Conservation (phyloP, 2,329 filamentous ascomycete genomes). For the Colletotrichum siamense region DNA sequence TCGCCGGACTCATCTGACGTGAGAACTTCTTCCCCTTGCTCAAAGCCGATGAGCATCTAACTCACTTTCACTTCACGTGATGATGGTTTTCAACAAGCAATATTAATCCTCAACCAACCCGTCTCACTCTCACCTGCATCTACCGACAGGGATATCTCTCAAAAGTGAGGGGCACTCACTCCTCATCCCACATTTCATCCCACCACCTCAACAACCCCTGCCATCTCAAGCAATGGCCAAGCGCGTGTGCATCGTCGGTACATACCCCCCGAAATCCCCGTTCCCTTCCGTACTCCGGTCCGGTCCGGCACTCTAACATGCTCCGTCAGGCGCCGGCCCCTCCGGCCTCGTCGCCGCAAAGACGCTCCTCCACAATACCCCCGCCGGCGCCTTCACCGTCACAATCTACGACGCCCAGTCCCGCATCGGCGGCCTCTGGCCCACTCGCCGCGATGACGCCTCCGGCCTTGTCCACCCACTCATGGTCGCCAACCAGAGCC, state of each 20-base stretch:
- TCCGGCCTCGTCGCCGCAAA: slow-evolving; percentile 76
- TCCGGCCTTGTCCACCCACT: slow-evolving; percentile 65
- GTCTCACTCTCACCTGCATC: neutral
- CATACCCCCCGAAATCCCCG: slow-evolving; percentile 6
- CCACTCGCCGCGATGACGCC: slow-evolving; percentile 53
- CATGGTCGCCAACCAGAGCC: slow-evolving; percentile 77
- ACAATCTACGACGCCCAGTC: slow-evolving; percentile 72
- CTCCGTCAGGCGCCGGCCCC: slow-evolving; percentile 65
- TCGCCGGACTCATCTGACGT: neutral
- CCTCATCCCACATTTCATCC: slow-evolving; percentile 5
- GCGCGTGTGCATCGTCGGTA: slow-evolving; percentile 47
- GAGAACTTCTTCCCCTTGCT: neutral
- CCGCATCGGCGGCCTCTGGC: slow-evolving; percentile 82
- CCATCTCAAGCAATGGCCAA: slow-evolving; percentile 36
- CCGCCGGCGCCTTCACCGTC: slow-evolving; percentile 64
- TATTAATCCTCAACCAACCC: neutral
- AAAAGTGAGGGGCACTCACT: slow-evolving; percentile 5
- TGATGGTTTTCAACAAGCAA: neutral
- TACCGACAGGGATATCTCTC: neutral
- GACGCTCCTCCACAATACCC: slow-evolving; percentile 68
- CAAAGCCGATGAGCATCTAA: neutral
- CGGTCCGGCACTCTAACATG: neutral
- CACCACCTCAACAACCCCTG: neutral
- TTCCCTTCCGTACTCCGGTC: neutral
- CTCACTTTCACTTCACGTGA: neutral